These are phyloP conservation scores for Grosmannia serpens DNA, from an alignment of 2,329 filamentous ascomycete genomes.

Conservation along the genomic window DNA sequence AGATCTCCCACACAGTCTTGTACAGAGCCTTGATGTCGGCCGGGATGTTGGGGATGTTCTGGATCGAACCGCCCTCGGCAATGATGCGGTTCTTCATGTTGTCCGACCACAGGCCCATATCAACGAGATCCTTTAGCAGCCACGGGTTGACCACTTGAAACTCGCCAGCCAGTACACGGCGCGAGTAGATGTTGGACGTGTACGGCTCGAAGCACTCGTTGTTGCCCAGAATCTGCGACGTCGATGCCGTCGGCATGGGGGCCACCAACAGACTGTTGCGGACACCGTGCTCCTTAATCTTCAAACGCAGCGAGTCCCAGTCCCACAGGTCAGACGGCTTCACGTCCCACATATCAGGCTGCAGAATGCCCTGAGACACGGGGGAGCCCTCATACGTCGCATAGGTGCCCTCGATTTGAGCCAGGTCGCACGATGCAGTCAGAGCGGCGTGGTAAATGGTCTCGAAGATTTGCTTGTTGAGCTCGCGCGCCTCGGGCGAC, in stretches of 20 bases:
- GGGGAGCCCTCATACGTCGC: constrained; percentile 87
- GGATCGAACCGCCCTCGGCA: constrained; percentile 86
- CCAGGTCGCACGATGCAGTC: constrained; percentile 78
- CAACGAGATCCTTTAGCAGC: constrained; percentile 94
- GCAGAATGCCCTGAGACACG: constrained; percentile 87
- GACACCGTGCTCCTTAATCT: constrained; percentile 86
- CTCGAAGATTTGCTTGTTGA: constrained; percentile 98
- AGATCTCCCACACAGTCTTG: constrained; percentile 99
- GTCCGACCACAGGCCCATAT: constrained; percentile 96
- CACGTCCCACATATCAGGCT: constrained; percentile 98
- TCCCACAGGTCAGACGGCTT: constrained; percentile 94
- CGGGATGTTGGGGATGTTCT: constrained; percentile 94
- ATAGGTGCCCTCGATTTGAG: constrained; percentile 75
- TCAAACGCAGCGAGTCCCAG: constrained; percentile 77
- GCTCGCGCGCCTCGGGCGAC: constrained; percentile 80
- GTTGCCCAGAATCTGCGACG: constrained; percentile 95
- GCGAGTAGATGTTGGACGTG: constrained; percentile 99
- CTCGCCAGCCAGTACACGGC: constrained; percentile 92
- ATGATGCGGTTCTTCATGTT: constrained; percentile 99
- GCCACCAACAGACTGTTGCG: constrained; percentile 93
- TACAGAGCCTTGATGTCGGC: constrained; percentile 92
- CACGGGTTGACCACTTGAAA: constrained; percentile 99
- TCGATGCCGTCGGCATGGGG: constrained; percentile 95
- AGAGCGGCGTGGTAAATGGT: constrained; percentile 96
- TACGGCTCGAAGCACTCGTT: constrained; percentile 99